Conservation (phyloP, 1,284 basidiomycete species). For the Apiotrichum sp. region DNA sequence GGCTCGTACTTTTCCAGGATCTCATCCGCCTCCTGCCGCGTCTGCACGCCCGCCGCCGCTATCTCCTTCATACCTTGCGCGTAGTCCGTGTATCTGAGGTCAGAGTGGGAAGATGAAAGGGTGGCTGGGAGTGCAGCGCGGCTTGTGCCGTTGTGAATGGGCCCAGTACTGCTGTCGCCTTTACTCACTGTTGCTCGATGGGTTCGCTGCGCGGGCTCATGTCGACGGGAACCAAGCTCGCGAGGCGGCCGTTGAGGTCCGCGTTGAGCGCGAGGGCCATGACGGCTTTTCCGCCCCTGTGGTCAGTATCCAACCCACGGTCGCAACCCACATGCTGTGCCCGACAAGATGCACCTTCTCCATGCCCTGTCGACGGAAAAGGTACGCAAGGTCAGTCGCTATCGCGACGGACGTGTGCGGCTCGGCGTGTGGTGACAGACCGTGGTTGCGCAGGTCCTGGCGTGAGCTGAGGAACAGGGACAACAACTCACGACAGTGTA, state of each 20-base stretch:
- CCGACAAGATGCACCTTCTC: conserved; percentile 50
- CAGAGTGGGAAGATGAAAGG: background rate
- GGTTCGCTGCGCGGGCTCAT: conserved; percentile 52
- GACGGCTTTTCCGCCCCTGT: conserved; percentile 53
- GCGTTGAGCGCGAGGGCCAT: conserved; percentile 51
- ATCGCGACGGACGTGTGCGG: conserved; percentile 49
- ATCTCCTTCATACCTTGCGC: conserved; percentile 51
- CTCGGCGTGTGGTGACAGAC: conserved; percentile 50
- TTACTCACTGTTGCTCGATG: conserved; percentile 50
- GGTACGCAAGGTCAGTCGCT: conserved; percentile 46
- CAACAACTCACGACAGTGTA: conserved; percentile 48
- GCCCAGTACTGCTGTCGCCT: too few relatives aligned
- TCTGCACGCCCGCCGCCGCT: conserved; percentile 43
- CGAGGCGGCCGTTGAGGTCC: conserved; percentile 38
- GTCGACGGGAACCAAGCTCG: conserved; percentile 52
- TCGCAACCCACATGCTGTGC: conserved; percentile 51
- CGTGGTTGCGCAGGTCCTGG: conserved; percentile 55
- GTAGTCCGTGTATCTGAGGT: conserved; percentile 40
- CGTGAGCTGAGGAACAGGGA: background rate
- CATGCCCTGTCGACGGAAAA: conserved; percentile 46
- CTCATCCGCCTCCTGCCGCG: conserved; percentile 51
- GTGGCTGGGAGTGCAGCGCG: too few relatives aligned
- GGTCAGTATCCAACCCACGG: background rate
- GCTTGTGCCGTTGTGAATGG: too few relatives aligned
- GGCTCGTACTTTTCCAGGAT: conserved; percentile 49